Percentiles rank a stretch among this genome's conserved stretches.
Evolutionary conservation across 2,329 filamentous ascomycete genomes (phyloP).

Genomic region (Colletotrichum brevisporum): DNA sequence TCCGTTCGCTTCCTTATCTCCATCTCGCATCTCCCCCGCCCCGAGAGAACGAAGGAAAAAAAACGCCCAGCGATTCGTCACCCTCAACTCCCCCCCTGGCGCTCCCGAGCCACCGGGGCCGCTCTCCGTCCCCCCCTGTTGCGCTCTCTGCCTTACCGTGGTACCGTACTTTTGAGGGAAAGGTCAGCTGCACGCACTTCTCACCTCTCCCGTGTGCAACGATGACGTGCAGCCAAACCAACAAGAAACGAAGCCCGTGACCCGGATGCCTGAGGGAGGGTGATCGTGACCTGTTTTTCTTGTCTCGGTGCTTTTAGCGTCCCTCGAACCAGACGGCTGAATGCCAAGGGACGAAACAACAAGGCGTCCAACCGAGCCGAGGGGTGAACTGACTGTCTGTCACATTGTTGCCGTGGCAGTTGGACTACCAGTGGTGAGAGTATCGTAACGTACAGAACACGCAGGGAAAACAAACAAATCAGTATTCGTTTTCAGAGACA

Average conservation of each 20-base stretch:
- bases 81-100: not conserved
- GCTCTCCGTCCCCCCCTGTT: conserved; percentile 4
- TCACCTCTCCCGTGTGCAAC: not conserved
- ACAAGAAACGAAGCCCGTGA: not conserved
- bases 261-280: not conserved
- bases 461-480: too few relatives aligned
- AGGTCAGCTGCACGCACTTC: conserved; percentile 15
- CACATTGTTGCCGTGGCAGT: conserved; percentile 12
- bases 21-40: conserved; percentile 5
- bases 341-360: too few relatives aligned
- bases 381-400: not conserved
- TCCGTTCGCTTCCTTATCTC: too few relatives aligned
- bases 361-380: too few relatives aligned
- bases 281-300: conserved; percentile 4
- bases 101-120: not conserved
- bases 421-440: too few relatives aligned
- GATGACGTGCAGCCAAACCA: conserved; percentile 23
- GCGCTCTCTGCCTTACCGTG: conserved; percentile 4
- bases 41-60: too few relatives aligned
- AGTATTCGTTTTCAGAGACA: not conserved
- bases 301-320: too few relatives aligned
- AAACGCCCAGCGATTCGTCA: not conserved
- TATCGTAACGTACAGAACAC: too few relatives aligned
- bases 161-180: too few relatives aligned
- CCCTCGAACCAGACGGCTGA: too few relatives aligned